Conservation (phyloP, 495 filamentous ascomycete genomes). For the Corynascus novoguineensis region DNA sequence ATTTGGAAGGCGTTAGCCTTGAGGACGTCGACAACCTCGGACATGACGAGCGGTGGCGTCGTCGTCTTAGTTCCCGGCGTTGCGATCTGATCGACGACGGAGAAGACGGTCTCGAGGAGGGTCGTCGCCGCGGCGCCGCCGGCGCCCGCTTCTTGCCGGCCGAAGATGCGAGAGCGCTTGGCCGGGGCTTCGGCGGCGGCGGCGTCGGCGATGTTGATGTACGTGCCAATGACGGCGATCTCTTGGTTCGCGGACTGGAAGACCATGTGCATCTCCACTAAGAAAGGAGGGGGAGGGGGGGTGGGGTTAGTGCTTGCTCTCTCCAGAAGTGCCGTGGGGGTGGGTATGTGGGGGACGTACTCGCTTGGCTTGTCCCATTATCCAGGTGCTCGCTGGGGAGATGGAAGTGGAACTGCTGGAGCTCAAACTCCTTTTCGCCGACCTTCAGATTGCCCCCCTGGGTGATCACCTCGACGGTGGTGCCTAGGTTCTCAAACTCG, state of each 20-base stretch:
- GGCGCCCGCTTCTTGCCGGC: constrained; percentile 11
- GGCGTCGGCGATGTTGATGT: constrained; percentile 51
- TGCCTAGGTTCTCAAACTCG: constrained; percentile 55
- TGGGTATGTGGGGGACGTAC: constrained; percentile 22
- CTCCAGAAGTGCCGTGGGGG: neutral
- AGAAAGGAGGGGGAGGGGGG: too few relatives aligned
- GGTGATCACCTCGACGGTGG: constrained; percentile 52
- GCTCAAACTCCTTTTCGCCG: constrained; percentile 41
- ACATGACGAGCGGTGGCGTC: constrained; percentile 53
- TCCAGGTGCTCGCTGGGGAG: constrained; percentile 63
- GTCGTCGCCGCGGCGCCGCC: constrained; percentile 31
- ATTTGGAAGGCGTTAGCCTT: constrained; percentile 44
- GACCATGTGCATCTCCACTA: constrained; percentile 64
- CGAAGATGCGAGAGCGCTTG: constrained; percentile 7
- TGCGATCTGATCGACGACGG: constrained; percentile 47
- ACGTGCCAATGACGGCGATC: constrained; percentile 54
- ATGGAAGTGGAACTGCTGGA: constrained; percentile 68
- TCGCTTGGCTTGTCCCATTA: constrained; percentile 37
- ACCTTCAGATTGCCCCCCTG: constrained; percentile 39
- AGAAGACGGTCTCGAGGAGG: constrained; percentile 51
- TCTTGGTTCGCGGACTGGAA: constrained; percentile 42
- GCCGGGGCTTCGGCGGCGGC: constrained; percentile 18
- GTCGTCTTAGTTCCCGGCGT: constrained; percentile 49
- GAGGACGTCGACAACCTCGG: constrained; percentile 46
- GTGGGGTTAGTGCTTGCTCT: constrained; percentile 23